Conservation (phyloP, 2,329 filamentous ascomycete genomes). For the Acrocalymma vagum region DNA sequence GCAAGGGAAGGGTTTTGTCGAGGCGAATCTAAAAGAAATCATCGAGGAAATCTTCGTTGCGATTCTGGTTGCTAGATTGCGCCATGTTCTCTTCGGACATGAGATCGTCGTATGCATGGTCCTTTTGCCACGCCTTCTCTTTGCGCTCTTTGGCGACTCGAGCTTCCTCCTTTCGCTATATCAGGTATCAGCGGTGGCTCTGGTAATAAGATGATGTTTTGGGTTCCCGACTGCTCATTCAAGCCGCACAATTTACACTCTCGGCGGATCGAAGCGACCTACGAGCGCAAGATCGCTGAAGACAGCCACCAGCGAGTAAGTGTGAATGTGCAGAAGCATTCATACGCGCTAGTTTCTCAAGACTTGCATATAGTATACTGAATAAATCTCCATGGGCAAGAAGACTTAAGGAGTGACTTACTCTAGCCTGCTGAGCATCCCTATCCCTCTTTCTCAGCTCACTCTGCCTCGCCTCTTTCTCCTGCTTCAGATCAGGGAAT, state of each 20-base stretch:
- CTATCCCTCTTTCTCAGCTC: slow-evolving; percentile 78
- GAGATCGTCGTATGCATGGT: slow-evolving; percentile 96
- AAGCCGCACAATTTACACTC: no score
- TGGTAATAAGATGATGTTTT: no score
- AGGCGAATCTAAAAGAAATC: slow-evolving; percentile 69
- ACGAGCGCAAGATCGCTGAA: no score
- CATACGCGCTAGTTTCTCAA: no score
- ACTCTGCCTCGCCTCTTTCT: slow-evolving; percentile 79
- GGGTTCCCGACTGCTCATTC: no score
- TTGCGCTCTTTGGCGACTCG: slow-evolving; percentile 79
- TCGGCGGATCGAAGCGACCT: no score
- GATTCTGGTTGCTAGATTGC: slow-evolving; percentile 83
- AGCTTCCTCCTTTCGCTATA: slow-evolving; percentile 79
- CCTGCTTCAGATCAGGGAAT: slow-evolving; percentile 81
- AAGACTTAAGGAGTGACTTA: slow-evolving; percentile 46
- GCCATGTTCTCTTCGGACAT: slow-evolving; percentile 85
- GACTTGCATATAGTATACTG: neutral
- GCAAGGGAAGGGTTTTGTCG: neutral
- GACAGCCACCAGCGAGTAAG: no score
- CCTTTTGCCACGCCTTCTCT: slow-evolving; percentile 91
- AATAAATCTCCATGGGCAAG: neutral
- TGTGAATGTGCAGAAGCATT: no score
- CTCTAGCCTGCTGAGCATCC: slow-evolving; percentile 67
- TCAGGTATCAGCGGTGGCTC: slow-evolving; percentile 18
- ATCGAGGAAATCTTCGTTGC: slow-evolving; percentile 79